Evolutionary conservation across 2,329 filamentous ascomycete species (phyloP).

Genomic region (Ophiostoma pallidulum): DNA sequence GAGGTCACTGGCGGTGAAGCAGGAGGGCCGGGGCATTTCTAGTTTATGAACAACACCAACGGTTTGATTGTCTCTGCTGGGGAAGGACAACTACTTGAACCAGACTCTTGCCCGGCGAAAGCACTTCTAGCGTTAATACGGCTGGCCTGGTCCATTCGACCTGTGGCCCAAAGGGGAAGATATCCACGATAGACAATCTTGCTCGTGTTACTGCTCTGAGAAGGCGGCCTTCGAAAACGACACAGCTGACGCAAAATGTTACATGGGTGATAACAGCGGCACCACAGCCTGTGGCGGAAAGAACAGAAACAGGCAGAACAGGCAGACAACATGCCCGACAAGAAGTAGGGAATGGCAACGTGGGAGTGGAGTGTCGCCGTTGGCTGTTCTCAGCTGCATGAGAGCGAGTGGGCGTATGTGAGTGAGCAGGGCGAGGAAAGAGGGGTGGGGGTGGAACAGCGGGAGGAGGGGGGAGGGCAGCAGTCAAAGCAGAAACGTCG

Average conservation of each 20-base stretch:
- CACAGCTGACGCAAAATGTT: neutral
- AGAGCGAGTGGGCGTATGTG: neutral
- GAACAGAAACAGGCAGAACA: neutral
- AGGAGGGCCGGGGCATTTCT: no score
- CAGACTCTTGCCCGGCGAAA: no score
- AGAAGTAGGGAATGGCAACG: neutral
- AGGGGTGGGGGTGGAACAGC: no score
- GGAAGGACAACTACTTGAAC: constrained; percentile 1
- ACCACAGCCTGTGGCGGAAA: neutral
- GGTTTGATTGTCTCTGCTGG: constrained; percentile 6
- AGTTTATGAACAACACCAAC: constrained; percentile 1
- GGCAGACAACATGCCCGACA: neutral
- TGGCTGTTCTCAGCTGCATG: constrained; percentile 4
- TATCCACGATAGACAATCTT: neutral
- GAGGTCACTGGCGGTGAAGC: neutral
- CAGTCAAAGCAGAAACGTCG: no score
- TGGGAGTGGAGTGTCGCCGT: constrained; percentile 5
- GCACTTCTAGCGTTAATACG: neutral
- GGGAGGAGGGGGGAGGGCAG: no score
- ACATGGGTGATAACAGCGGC: neutral
- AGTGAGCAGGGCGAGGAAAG: neutral
- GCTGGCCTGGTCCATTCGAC: neutral
- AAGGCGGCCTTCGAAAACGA: neutral
- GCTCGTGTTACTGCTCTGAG: constrained; percentile 1
- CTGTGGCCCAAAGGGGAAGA: neutral